Evolutionary conservation across 2,329 filamentous ascomycete genomes (phyloP).

Genomic region (Fusarium veterinarium): DNA sequence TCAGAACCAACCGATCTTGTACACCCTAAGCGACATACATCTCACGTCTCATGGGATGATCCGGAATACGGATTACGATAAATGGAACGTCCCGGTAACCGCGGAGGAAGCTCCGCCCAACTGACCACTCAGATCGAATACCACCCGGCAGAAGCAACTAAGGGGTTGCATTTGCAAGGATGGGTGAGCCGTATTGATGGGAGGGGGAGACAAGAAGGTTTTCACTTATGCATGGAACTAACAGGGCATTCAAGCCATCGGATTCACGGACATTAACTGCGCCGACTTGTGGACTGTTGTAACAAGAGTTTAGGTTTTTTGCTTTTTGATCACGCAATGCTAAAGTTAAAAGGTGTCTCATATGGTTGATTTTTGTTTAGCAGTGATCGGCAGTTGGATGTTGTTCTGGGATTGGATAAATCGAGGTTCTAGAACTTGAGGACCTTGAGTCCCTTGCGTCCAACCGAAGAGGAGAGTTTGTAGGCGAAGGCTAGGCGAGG

Average conservation of each 20-base stretch:
- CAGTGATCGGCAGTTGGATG: background rate
- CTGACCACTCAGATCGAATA: background rate
- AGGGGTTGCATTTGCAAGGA: background rate
- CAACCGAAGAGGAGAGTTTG: background rate
- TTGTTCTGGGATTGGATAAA: background rate
- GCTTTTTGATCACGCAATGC: background rate
- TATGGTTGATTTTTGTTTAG: background rate
- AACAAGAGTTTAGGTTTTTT: background rate
- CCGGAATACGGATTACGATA: background rate
- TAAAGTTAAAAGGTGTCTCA: background rate
- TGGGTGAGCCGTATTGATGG: background rate
- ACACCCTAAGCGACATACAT: background rate
- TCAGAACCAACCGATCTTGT: background rate
- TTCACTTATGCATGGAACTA: background rate
- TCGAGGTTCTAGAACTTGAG: background rate
- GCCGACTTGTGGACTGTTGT: background rate
- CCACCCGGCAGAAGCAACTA: background rate
- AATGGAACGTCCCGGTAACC: background rate
- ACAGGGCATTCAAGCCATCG: background rate
- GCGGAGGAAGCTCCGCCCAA: no score
- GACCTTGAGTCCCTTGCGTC: background rate
- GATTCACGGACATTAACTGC: background rate
- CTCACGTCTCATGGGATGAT: background rate
- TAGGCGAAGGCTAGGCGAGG: background rate
- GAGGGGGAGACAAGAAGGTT: background rate